Evolutionary conservation across 257 asterid genomes (phyloP).

Genomic region (Ajuga chamaepitys): DNA sequence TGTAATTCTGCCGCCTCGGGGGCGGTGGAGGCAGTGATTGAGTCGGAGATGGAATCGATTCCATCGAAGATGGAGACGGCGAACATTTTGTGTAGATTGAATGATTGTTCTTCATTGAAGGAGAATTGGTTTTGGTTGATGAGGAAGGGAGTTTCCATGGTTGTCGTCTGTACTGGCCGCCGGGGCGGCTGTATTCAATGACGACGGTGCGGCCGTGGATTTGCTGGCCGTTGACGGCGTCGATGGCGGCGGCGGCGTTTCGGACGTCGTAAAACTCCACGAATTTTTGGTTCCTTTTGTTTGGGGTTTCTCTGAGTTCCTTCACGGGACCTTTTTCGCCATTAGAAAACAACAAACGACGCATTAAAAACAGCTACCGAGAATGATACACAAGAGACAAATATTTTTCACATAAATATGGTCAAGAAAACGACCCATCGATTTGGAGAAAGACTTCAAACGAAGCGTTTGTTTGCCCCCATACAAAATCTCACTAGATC

Average conservation of each 20-base stretch:
- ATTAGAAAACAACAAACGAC: neutral
- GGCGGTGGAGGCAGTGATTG: neutral
- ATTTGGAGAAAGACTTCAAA: neutral
- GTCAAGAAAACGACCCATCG: conserved; percentile 49
- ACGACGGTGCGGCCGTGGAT: conserved; percentile 35
- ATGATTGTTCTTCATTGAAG: no score
- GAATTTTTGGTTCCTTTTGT: conserved; percentile 55
- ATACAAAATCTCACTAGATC: conserved; percentile 29
- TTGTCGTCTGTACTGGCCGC: conserved; percentile 48
- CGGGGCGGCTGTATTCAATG: conserved; percentile 74
- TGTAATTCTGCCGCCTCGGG: no score
- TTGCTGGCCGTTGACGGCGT: conserved; percentile 48
- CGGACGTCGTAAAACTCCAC: conserved; percentile 82
- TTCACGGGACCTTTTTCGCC: conserved; percentile 56
- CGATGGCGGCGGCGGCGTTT: conserved; percentile 63
- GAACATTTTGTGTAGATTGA: no score
- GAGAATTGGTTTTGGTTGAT: no score
- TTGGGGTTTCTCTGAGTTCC: conserved; percentile 90
- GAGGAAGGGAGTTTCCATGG: neutral
- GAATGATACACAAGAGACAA: conserved; percentile 22
- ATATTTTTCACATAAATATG: conserved; percentile 21
- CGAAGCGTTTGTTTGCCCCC: neutral
- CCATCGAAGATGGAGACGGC: no score
- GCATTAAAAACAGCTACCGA: conserved; percentile 1
- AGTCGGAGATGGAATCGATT: neutral